phyloP scores from a whole-genome alignment of 2,329 filamentous ascomycete genomes.

The Xylariomycetidae sp. region DNA sequence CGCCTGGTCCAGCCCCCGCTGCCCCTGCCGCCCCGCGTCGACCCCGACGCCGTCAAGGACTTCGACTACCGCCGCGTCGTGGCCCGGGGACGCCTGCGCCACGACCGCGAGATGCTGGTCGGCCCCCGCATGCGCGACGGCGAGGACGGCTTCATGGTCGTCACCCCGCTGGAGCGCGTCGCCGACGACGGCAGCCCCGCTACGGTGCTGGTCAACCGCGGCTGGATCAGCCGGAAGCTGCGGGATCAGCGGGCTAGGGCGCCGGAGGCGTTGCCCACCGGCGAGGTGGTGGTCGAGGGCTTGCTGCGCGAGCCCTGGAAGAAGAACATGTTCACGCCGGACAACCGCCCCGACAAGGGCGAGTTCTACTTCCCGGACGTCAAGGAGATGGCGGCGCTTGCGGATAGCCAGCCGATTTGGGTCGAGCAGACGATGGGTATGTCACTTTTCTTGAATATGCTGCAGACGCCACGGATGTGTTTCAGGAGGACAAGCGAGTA shows the following conservation, averaged over 20 bases:
- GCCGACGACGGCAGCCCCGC: constrained; percentile 28
- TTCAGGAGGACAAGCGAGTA: too few relatives aligned
- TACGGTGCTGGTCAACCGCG: constrained; percentile 80
- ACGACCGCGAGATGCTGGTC: constrained; percentile 95
- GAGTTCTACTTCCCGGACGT: constrained; percentile 97
- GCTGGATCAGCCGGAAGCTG: constrained; percentile 82
- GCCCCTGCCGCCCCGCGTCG: constrained; percentile 76
- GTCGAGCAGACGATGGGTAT: constrained; percentile 91
- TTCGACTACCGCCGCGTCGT: constrained; percentile 89
- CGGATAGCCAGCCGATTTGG: constrained; percentile 84
- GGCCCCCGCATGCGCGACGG: constrained; percentile 86
- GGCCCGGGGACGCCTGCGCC: constrained; percentile 66
- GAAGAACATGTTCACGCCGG: constrained; percentile 96
- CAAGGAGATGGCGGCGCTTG: constrained; percentile 76
- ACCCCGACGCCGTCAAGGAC: constrained; percentile 73
- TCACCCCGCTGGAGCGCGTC: constrained; percentile 80
- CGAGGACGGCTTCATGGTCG: constrained; percentile 81
- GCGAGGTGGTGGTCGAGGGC: constrained; percentile 74
- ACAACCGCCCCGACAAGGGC: constrained; percentile 74
- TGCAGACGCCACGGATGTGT: neutral
- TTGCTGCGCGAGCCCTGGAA: constrained; percentile 85
- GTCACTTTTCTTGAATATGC: constrained; percentile 7
- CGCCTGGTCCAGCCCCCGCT: constrained; percentile 79
- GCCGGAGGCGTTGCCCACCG: constrained; percentile 58
- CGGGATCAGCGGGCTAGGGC: constrained; percentile 54